phyloP scores from a whole-genome alignment of 495 filamentous ascomycete genomes.

The Talaromyces ruber region DNA sequence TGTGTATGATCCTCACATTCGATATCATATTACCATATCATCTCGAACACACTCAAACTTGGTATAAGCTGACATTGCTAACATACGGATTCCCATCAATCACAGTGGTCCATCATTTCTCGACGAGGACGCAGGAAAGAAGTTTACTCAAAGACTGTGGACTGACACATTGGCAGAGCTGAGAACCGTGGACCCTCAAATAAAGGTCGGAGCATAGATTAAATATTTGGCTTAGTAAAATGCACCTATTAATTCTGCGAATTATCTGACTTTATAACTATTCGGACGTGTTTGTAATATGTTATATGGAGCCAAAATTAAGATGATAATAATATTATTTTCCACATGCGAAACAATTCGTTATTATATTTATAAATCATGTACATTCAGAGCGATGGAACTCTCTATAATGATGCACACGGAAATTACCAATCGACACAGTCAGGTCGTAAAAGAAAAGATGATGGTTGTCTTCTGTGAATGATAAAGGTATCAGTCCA shows the following conservation, averaged over 20 bases:
- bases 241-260: neutral
- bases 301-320: no score
- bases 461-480: no score
- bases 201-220: neutral
- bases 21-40: neutral
- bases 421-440: no score
- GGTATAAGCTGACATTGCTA: neutral
- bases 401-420: no score
- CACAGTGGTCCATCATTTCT: neutral
- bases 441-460: no score
- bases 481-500: no score
- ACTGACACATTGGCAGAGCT: neutral
- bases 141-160: neutral
- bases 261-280: neutral
- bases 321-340: no score
- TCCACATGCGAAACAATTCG: no score
- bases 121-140: neutral
- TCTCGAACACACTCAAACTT: neutral
- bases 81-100: neutral
- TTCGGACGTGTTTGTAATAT: no score
- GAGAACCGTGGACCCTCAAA: neutral
- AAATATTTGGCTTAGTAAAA: neutral
- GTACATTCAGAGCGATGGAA: no score
- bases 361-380: no score
- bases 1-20: neutral